Evolutionary conservation across 345 rosid genomes (phyloP).

Genomic region (Linum lewisii): DNA sequence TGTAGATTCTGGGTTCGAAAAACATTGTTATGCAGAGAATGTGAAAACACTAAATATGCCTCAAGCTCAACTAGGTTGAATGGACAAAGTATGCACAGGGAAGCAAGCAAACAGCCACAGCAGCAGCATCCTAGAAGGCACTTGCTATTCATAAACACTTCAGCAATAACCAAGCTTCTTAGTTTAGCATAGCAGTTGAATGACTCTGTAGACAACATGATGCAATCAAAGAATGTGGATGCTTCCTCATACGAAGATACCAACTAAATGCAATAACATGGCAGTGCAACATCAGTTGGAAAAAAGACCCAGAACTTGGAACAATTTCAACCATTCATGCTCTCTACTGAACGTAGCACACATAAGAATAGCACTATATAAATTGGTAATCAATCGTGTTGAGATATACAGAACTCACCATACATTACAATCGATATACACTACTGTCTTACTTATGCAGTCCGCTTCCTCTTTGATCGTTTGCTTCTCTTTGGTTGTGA

Average conservation of each 20-base stretch:
- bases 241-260: background rate
- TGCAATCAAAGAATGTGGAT: slow-evolving; percentile 1
- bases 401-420: slow-evolving; percentile 33
- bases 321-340: slow-evolving; percentile 13
- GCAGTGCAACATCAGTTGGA: background rate
- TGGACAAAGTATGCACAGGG: too few relatives aligned
- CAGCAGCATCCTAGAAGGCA: too few relatives aligned
- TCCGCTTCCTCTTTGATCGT: slow-evolving; percentile 74
- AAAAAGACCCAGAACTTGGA: slow-evolving; percentile 4
- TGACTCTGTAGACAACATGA: background rate
- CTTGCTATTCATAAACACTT: too few relatives aligned
- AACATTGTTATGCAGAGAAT: too few relatives aligned
- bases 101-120: too few relatives aligned
- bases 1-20: too few relatives aligned
- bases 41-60: too few relatives aligned
- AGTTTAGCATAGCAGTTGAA: background rate
- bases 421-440: slow-evolving; percentile 24
- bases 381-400: slow-evolving; percentile 20
- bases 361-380: slow-evolving; percentile 33
- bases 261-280: background rate
- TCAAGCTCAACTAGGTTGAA: too few relatives aligned
- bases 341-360: slow-evolving; percentile 23
- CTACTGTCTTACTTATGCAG: slow-evolving; percentile 37
- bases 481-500: slow-evolving; percentile 76
- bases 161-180: too few relatives aligned